Conservation (phyloP, 1,139 yeast species). For the Sporopachydermia cereana region DNA sequence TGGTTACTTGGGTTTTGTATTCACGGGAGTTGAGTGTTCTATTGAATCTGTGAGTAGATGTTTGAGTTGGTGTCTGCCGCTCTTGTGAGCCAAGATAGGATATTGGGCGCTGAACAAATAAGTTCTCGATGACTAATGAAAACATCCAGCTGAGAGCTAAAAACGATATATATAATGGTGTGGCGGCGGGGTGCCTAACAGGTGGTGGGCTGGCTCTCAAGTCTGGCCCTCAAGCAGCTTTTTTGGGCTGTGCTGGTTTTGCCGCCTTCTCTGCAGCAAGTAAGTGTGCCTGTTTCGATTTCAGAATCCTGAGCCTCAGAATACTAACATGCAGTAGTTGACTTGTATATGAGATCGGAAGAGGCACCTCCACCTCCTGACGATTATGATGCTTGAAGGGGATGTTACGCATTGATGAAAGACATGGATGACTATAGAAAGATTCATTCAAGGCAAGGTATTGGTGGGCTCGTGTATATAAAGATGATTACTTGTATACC, state of each 20-base stretch:
- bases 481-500: too few species aligned
- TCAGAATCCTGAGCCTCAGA: neutral
- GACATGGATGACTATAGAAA: too few species aligned
- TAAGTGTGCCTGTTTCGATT: slow-evolving; percentile 11
- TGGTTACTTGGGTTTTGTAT: slow-evolving; percentile 88
- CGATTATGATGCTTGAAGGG: slow-evolving; percentile 73
- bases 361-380: slow-evolving; percentile 74
- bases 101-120: slow-evolving; percentile 10
- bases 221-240: slow-evolving; percentile 89
- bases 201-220: slow-evolving; percentile 85
- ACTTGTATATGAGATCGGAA: slow-evolving; percentile 79
- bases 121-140: too few species aligned
- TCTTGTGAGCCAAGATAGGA: neutral
- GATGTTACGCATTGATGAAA: too few species aligned
- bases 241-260: slow-evolving; percentile 92
- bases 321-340: slow-evolving; percentile 28
- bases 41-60: slow-evolving; percentile 45
- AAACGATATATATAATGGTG: slow-evolving; percentile 86
- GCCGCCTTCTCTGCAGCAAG: slow-evolving; percentile 91
- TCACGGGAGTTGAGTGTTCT: slow-evolving; percentile 89
- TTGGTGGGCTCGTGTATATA: too few species aligned
- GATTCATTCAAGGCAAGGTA: too few species aligned
- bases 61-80: neutral
- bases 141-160: slow-evolving; percentile 63
- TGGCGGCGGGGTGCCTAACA: slow-evolving; percentile 88